phyloP scores from a whole-genome alignment of 2,329 filamentous ascomycete species.

The Venturia asperata region DNA sequence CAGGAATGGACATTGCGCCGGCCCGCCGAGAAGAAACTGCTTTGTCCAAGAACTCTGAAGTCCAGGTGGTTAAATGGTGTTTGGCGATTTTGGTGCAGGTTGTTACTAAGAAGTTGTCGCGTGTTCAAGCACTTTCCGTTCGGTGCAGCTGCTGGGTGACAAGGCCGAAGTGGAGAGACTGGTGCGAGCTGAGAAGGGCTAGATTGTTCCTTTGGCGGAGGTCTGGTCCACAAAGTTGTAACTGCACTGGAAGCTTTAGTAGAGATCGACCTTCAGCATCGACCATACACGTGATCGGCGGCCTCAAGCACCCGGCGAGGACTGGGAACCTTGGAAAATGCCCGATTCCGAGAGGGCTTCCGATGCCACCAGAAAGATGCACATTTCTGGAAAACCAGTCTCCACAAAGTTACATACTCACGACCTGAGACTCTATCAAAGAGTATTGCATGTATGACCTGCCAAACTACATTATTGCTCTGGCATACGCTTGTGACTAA shows the following conservation, averaged over 20 bases:
- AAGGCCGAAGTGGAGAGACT: neutral
- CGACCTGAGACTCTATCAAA: no score
- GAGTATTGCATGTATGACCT: no score
- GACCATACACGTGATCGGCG: neutral
- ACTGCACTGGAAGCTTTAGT: neutral
- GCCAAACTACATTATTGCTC: no score
- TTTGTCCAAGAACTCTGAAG: neutral
- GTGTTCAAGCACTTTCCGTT: neutral
- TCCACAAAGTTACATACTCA: no score
- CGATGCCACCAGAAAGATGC: no score
- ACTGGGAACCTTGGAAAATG: no score
- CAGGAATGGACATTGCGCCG: slow-evolving; percentile 31
- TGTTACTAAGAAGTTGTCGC: neutral
- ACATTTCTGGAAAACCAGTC: no score
- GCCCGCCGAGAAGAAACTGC: neutral
- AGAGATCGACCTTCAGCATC: neutral
- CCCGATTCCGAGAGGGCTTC: no score
- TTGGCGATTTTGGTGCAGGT: neutral
- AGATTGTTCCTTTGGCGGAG: no score
- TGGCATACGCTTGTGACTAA: no score
- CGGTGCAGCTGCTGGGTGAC: neutral
- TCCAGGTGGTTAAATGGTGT: neutral
- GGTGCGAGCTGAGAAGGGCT: no score
- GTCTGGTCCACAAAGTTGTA: no score
- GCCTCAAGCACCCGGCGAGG: neutral